Percentiles rank a stretch among this genome's conserved stretches.
phyloP scores from a whole-genome alignment of 2,329 filamentous ascomycete species.

The Xylaria digitata region DNA sequence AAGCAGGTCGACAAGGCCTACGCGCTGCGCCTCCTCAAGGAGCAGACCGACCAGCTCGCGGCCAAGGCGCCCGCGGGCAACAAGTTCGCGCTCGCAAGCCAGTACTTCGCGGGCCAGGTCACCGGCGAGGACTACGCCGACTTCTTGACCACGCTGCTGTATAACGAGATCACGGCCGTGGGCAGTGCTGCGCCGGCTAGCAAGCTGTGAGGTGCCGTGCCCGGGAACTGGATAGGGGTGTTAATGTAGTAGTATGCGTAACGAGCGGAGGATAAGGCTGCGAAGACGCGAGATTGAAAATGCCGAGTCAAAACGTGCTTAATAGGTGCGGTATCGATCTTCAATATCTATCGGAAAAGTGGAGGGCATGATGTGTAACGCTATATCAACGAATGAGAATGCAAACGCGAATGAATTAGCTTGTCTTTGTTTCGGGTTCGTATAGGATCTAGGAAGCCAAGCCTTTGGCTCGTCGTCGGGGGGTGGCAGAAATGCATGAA shows the following conservation, averaged over 20 bases:
- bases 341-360: background rate
- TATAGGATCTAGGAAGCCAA: background rate
- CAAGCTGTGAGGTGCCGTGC: constrained; percentile 43
- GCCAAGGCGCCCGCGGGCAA: constrained; percentile 84
- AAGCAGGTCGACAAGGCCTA: constrained; percentile 95
- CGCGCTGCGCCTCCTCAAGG: constrained; percentile 84
- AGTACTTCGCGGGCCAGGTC: constrained; percentile 93
- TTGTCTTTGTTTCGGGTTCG: background rate
- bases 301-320: too few species aligned
- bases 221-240: background rate
- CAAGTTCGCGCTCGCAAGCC: constrained; percentile 89
- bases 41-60: constrained; percentile 81
- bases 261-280: background rate
- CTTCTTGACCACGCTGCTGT: constrained; percentile 76
- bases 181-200: constrained; percentile 49
- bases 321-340: too few species aligned
- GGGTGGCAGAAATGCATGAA: too few species aligned
- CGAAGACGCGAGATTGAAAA: background rate
- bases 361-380: background rate
- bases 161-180: constrained; percentile 52
- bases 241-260: background rate
- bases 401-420: background rate
- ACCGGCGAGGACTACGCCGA: constrained; percentile 98
- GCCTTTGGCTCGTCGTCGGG: background rate
- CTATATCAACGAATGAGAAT: background rate